Percentiles rank a stretch among this genome's conserved stretches.
Evolutionary conservation across 441 rosid genomes (phyloP).

Genomic region (Flueggea neowawraea): DNA sequence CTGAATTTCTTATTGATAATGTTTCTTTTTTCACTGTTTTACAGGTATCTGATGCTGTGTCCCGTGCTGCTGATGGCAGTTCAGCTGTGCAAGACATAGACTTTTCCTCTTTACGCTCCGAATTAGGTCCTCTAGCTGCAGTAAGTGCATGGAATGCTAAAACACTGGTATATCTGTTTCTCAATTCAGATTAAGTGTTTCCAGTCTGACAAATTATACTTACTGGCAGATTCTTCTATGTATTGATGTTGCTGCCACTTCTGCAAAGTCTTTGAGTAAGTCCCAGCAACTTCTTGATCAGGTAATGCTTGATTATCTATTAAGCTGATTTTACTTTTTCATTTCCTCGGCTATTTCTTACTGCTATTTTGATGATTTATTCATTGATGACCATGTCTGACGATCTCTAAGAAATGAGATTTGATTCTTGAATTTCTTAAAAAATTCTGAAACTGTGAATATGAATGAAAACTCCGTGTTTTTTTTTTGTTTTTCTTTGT

Average conservation of each 20-base stretch:
- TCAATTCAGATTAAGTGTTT: conserved; percentile 6
- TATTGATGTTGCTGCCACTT: conserved; percentile 93
- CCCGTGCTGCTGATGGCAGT: conserved; percentile 80
- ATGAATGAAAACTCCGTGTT: too few species aligned
- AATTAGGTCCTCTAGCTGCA: conserved; percentile 87
- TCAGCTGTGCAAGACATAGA: conserved; percentile 80
- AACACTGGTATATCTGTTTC: conserved; percentile 8
- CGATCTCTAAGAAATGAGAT: too few species aligned
- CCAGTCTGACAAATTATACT: conserved; percentile 18
- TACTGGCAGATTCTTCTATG: conserved; percentile 84
- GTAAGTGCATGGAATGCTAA: conserved; percentile 46
- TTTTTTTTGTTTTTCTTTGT: too few species aligned
- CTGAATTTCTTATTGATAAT: too few species aligned
- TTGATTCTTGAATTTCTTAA: too few species aligned
- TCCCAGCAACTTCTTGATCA: conserved; percentile 83
- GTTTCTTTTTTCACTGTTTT: neutral
- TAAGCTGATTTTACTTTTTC: conserved; percentile 8
- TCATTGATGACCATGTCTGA: too few species aligned
- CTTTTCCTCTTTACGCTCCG: conserved; percentile 67
- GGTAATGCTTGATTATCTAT: conserved; percentile 42
- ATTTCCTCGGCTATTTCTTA: too few species aligned
- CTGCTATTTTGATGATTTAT: too few species aligned
- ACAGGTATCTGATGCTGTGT: conserved; percentile 85
- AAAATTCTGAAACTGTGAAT: too few species aligned
- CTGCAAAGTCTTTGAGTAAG: conserved; percentile 78